A percentile compares a stretch with the other conserved stretches of the same genome.
phyloP scores from a whole-genome alignment of 306 rosid species.

The Cotoneaster glaucophyllus region DNA sequence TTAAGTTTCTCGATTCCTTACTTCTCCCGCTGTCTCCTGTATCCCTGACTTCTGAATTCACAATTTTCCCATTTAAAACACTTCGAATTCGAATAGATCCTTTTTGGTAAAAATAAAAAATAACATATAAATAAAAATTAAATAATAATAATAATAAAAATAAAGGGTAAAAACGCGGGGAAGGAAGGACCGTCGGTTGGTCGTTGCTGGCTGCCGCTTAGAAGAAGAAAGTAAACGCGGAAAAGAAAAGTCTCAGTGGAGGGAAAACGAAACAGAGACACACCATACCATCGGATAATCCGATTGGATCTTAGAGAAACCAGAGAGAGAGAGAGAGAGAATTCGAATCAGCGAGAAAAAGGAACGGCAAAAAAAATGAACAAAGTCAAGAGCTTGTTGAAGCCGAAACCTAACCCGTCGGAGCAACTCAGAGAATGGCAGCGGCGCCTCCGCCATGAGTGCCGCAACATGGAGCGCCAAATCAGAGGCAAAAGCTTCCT shows the following conservation, averaged over 20 bases:
- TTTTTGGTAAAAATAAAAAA: not conserved
- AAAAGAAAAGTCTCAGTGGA: not conserved
- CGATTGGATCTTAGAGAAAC: not conserved
- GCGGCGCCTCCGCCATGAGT: conserved; percentile 80
- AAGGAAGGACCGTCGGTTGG: not conserved
- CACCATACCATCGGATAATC: not conserved
- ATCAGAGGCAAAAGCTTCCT: conserved; percentile 47
- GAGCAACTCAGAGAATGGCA: conserved; percentile 80
- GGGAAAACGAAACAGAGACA: not conserved
- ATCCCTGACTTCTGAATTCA: too few relatives aligned
- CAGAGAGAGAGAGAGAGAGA: not conserved
- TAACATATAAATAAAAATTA: too few relatives aligned
- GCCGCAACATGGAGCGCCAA: conserved; percentile 87
- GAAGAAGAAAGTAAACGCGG: not conserved
- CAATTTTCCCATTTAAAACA: too few relatives aligned
- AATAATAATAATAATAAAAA: too few relatives aligned
- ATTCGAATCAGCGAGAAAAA: not conserved
- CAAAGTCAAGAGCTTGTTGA: conserved; percentile 63
- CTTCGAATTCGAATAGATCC: too few relatives aligned
- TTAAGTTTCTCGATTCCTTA: too few relatives aligned
- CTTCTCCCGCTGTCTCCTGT: too few relatives aligned
- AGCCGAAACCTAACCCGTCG: conserved; percentile 67
- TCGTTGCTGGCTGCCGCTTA: not conserved
- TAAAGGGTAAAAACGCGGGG: not conserved
- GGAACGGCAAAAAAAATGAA: conserved; percentile 35